phyloP scores from a whole-genome alignment of 208 protist genomes.

The Acanthamoeba triangularis region DNA sequence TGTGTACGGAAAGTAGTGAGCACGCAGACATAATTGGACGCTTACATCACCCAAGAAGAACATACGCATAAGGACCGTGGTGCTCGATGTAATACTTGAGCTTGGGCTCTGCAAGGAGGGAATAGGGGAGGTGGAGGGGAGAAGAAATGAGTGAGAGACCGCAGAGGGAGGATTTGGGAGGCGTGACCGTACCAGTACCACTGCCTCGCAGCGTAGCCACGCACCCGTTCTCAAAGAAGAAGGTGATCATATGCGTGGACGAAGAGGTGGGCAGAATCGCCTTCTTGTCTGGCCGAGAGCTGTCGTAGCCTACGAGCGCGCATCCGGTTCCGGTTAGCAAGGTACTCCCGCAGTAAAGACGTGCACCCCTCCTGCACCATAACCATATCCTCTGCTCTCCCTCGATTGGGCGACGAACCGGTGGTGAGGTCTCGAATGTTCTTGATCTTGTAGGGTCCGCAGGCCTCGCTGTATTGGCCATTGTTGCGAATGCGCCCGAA shows the following conservation, averaged over 20 bases:
- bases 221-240: conserved; percentile 95
- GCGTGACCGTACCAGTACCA: conserved; percentile 93
- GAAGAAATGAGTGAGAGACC: no score
- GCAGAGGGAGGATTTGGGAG: no score
- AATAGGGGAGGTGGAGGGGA: neutral
- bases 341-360: neutral
- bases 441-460: conserved; percentile 82
- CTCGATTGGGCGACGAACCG: conserved; percentile 77
- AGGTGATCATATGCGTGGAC: conserved; percentile 97
- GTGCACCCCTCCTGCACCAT: neutral
- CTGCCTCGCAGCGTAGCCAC: conserved; percentile 96
- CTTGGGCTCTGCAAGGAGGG: conserved; percentile 94
- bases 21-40: neutral
- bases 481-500: conserved; percentile 92
- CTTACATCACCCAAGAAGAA: no score
- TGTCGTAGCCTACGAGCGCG: conserved; percentile 34
- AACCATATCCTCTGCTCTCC: neutral
- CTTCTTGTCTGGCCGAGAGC: conserved; percentile 87
- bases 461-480: conserved; percentile 78
- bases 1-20: neutral
- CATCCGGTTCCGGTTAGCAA: neutral
- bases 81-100: conserved; percentile 97
- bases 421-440: conserved; percentile 95
- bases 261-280: conserved; percentile 90
- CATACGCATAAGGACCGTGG: neutral